phyloP scores from a whole-genome alignment of 768 basidiomycete species.

The Dioszegia crocea region DNA sequence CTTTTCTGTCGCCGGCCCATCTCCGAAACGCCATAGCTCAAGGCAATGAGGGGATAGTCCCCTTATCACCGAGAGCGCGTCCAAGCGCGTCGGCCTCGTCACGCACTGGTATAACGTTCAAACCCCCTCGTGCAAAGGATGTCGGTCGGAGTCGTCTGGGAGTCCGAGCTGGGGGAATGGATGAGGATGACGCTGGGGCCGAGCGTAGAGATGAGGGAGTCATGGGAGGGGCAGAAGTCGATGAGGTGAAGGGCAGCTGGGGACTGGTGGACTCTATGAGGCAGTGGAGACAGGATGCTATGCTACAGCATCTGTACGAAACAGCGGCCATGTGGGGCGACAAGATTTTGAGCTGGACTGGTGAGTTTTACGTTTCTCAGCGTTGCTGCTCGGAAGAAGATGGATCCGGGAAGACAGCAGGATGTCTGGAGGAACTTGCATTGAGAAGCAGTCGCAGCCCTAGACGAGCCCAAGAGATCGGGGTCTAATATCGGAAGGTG shows the following conservation, averaged over 20 bases:
- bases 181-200: conserved; percentile 42
- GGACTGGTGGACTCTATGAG: conserved; percentile 91
- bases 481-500: no score
- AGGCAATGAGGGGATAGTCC: conserved; percentile 36
- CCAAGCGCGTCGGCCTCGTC: not conserved
- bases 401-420: no score
- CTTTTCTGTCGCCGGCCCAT: conserved; percentile 1
- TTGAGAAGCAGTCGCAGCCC: no score
- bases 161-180: not conserved
- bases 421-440: no score
- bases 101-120: not conserved
- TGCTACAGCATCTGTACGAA: conserved; percentile 97
- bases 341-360: conserved; percentile 92
- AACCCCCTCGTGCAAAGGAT: not conserved
- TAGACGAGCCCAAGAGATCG: no score
- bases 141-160: conserved; percentile 10
- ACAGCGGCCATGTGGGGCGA: conserved; percentile 99
- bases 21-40: conserved; percentile 22
- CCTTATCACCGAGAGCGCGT: conserved; percentile 31
- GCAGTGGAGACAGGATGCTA: conserved; percentile 92
- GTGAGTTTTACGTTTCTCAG: conserved; percentile 54
- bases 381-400: no score
- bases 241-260: conserved; percentile 55
- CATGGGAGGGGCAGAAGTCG: conserved; percentile 53
- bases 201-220: not conserved